phyloP scores from a whole-genome alignment of 2,329 filamentous ascomycete genomes.

The Neoarthrinium moseri region DNA sequence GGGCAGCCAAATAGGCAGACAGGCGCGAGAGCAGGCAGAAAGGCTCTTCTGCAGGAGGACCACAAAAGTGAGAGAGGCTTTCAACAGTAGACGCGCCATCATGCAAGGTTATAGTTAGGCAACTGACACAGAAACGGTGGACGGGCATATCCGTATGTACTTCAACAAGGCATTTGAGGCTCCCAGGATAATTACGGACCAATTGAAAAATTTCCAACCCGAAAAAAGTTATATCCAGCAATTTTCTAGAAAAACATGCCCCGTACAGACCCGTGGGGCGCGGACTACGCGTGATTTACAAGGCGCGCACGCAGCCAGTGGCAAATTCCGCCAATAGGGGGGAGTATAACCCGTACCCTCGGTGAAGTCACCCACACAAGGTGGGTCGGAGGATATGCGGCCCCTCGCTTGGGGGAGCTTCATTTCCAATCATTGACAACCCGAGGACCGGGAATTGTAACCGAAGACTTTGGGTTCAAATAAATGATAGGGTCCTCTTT shows the following conservation, averaged over 20 bases:
- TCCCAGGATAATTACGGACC: neutral
- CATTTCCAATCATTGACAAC: neutral
- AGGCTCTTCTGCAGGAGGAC: neutral
- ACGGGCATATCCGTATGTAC: neutral
- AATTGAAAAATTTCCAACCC: neutral
- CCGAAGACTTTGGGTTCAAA: neutral
- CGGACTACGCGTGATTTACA: conserved; percentile 1
- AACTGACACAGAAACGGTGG: neutral
- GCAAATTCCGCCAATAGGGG: conserved; percentile 3
- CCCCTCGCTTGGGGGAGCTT: neutral
- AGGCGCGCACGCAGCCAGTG: neutral
- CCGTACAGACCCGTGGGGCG: neutral
- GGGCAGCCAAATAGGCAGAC: neutral
- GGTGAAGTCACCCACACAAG: neutral
- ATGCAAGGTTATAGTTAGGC: neutral
- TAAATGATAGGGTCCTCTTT: too few relatives aligned
- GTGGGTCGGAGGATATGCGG: conserved; percentile 4
- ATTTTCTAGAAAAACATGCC: neutral
- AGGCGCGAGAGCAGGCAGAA: neutral
- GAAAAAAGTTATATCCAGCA: neutral
- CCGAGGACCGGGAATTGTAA: neutral
- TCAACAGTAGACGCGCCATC: neutral
- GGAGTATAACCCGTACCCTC: neutral
- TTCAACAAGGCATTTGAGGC: conserved; percentile 2
- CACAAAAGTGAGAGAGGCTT: neutral